A percentile compares a stretch with the other conserved stretches of the same genome.
Evolutionary conservation across 2,329 filamentous ascomycete species (phyloP).

Genomic region (Sclerotinia sclerotiorum): DNA sequence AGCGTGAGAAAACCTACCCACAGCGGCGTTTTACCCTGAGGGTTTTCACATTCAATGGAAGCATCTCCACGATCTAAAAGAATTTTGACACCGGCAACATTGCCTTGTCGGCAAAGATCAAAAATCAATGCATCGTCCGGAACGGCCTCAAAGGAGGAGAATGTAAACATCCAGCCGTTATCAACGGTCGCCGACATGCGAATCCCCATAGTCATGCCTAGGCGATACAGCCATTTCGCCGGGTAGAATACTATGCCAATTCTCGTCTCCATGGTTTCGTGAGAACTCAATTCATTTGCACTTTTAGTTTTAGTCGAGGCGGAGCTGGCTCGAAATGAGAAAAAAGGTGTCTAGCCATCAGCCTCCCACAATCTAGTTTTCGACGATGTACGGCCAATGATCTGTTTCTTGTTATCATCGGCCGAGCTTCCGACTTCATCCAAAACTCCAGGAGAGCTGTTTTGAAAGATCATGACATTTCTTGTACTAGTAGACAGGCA

Average conservation of each 20-base stretch:
- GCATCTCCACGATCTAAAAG: conserved; percentile 11
- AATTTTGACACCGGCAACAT: conserved; percentile 17
- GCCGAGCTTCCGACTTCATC: not conserved
- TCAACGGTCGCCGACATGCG: not conserved
- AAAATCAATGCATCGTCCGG: conserved; percentile 12
- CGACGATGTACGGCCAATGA: not conserved
- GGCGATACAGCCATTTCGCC: not conserved
- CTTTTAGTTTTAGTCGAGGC: not conserved
- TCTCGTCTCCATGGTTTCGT: not conserved
- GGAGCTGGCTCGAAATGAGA: not conserved
- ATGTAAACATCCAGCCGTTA: conserved; percentile 7
- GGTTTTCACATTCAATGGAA: not conserved
- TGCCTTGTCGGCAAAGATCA: conserved; percentile 12
- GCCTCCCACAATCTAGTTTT: not conserved
- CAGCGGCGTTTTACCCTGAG: not conserved
- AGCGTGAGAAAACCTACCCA: not conserved
- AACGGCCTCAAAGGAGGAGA: not conserved
- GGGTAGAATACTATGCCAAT: not conserved
- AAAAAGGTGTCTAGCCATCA: not conserved
- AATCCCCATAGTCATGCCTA: not conserved
- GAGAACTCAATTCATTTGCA: not conserved
- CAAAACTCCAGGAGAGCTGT: not conserved
- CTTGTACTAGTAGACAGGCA: not conserved
- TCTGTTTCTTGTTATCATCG: not conserved
- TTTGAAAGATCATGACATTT: no score